Percentiles rank a stretch among this genome's conserved stretches.
Conservation (phyloP, 345 rosid genomes). For the Arabidopsis arenosa region DNA sequence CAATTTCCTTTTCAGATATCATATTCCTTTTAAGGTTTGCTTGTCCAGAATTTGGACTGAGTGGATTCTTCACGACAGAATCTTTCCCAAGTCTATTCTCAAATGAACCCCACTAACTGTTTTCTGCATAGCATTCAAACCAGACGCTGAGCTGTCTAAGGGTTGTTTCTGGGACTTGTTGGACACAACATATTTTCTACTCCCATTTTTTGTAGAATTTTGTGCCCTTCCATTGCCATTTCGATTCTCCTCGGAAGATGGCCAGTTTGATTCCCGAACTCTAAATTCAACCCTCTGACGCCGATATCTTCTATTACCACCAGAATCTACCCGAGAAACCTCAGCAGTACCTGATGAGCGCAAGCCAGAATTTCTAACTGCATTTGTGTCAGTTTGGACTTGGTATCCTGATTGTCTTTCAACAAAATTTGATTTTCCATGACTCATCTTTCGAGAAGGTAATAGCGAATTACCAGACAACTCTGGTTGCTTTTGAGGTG, state of each 20-base stretch:
- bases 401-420: conserved; percentile 56
- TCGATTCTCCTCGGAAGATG: conserved; percentile 56
- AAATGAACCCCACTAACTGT: conserved; percentile 52
- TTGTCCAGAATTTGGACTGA: conserved; percentile 50
- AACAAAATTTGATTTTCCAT: conserved; percentile 48
- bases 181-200: conserved; percentile 57
- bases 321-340: conserved; percentile 57
- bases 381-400: conserved; percentile 46
- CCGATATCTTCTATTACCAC: conserved; percentile 65
- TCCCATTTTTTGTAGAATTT: conserved; percentile 49
- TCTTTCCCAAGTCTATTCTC: conserved; percentile 62
- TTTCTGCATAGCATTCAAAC: conserved; percentile 47
- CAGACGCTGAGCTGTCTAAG: conserved; percentile 56
- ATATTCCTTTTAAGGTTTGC: conserved; percentile 57
- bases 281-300: conserved; percentile 77
- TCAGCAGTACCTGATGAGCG: conserved; percentile 62
- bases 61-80: conserved; percentile 51
- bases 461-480: conserved; percentile 47
- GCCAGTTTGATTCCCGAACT: conserved; percentile 63
- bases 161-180: conserved; percentile 64
- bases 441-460: conserved; percentile 48
- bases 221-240: conserved; percentile 55
- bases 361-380: conserved; percentile 60
- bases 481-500: conserved; percentile 56
- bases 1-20: conserved; percentile 59